Percentiles rank a stretch among this genome's conserved stretches.
Evolutionary conservation across 805 yeast species (phyloP).

Genomic region (Sugiyamaella floridensis): DNA sequence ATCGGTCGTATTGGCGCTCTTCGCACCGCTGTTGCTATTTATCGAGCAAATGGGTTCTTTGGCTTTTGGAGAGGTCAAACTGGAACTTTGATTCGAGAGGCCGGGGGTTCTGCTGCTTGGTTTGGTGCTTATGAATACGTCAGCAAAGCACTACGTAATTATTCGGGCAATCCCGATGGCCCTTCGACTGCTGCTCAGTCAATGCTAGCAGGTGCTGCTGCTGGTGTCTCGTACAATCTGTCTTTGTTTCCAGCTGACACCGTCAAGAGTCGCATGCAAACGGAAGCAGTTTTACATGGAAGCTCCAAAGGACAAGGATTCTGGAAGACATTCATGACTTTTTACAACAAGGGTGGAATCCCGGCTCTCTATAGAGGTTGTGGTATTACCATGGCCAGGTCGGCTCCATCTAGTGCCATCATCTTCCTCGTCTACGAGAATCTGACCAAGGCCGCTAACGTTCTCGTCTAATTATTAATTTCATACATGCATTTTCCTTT

Average conservation of each 20-base stretch:
- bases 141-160: constrained; percentile 14
- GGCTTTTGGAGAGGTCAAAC: constrained; percentile 88
- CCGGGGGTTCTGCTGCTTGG: constrained; percentile 91
- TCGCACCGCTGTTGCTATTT: constrained; percentile 37
- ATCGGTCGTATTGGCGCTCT: constrained; percentile 14
- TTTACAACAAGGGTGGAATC: constrained; percentile 52
- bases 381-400: constrained; percentile 71
- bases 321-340: constrained; percentile 34
- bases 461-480: neutral
- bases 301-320: constrained; percentile 25
- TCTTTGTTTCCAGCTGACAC: constrained; percentile 88
- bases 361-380: constrained; percentile 75
- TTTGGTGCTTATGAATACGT: constrained; percentile 77
- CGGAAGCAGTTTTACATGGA: constrained; percentile 38
- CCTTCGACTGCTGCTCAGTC: constrained; percentile 41
- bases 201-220: constrained; percentile 73
- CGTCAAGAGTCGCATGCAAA: constrained; percentile 79
- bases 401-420: constrained; percentile 84
- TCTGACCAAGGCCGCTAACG: constrained; percentile 12
- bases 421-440: constrained; percentile 74
- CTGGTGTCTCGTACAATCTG: constrained; percentile 77
- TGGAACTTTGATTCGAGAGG: constrained; percentile 74
- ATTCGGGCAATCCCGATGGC: constrained; percentile 7
- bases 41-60: constrained; percentile 46
- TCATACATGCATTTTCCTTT: neutral